phyloP scores from a whole-genome alignment of 2,329 filamentous ascomycete species.

The Geosmithia flava region DNA sequence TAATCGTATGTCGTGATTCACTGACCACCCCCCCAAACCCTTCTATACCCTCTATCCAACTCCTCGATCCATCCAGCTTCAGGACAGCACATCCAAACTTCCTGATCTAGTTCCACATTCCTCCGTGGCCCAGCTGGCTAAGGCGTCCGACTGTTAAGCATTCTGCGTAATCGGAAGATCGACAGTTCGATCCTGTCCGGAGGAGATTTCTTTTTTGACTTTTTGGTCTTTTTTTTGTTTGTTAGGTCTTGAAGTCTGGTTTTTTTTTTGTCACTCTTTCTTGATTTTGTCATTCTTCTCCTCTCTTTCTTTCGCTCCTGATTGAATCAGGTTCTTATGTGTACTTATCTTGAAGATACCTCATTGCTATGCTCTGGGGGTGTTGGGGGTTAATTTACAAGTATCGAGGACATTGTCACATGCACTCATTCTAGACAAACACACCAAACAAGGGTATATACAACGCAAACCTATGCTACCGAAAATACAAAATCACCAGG shows the following conservation, averaged over 20 bases:
- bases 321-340: too few relatives aligned
- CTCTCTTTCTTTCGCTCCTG: too few relatives aligned
- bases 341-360: too few relatives aligned
- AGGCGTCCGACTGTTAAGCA: background rate
- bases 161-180: background rate
- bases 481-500: background rate
- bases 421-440: too few relatives aligned
- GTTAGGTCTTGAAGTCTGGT: background rate
- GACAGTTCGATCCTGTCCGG: background rate
- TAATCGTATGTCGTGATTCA: too few relatives aligned
- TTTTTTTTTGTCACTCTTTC: background rate
- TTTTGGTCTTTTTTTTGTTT: background rate
- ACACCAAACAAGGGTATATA: background rate
- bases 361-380: too few relatives aligned
- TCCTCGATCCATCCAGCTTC: background rate
- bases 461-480: background rate
- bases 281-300: too few relatives aligned
- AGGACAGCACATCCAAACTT: background rate
- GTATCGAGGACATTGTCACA: too few relatives aligned
- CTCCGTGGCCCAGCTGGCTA: constrained; percentile 1
- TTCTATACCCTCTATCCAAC: background rate
- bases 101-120: background rate
- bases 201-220: background rate
- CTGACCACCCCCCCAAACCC: too few relatives aligned
- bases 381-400: too few relatives aligned